These are phyloP conservation scores for Chrysoporthe cubensis DNA, from an alignment of 2,329 filamentous ascomycete species.

Conservation along the genomic window DNA sequence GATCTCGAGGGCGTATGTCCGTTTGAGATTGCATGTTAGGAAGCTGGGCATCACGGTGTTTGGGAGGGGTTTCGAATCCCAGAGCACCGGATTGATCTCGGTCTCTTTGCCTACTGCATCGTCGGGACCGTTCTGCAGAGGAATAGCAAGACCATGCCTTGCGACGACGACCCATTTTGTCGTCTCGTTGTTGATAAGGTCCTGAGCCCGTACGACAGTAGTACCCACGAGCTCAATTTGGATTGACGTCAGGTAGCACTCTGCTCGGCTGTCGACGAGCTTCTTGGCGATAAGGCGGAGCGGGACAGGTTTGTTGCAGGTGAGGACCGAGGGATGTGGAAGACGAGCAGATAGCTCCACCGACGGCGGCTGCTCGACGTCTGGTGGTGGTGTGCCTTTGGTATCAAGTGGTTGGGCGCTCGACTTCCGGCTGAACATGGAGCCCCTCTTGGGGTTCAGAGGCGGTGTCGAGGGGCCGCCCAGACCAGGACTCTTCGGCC, in stretches of 20 bases:
- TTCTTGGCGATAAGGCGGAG: constrained; percentile 81
- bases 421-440: constrained; percentile 33
- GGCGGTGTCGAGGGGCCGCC: constrained; percentile 32
- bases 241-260: constrained; percentile 75
- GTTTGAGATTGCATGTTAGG: constrained; percentile 81
- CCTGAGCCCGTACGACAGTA: constrained; percentile 79
- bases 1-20: constrained; percentile 83
- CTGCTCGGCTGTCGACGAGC: constrained; percentile 68
- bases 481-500: constrained; percentile 42
- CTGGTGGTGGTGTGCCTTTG: constrained; percentile 11
- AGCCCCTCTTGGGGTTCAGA: constrained; percentile 57
- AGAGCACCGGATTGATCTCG: constrained; percentile 70
- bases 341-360: constrained; percentile 79
- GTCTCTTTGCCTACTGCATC: constrained; percentile 68
- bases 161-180: constrained; percentile 78
- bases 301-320: constrained; percentile 84
- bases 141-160: constrained; percentile 71
- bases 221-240: constrained; percentile 82
- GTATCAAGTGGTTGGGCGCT: constrained; percentile 13
- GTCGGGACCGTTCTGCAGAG: constrained; percentile 62
- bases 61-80: constrained; percentile 74
- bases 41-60: constrained; percentile 89
- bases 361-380: constrained; percentile 58
- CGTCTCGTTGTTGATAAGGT: constrained; percentile 70
- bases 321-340: constrained; percentile 85